These are phyloP conservation scores for Colletotrichum orbiculare DNA, from an alignment of 2,329 filamentous ascomycete species.

Conservation along the genomic window DNA sequence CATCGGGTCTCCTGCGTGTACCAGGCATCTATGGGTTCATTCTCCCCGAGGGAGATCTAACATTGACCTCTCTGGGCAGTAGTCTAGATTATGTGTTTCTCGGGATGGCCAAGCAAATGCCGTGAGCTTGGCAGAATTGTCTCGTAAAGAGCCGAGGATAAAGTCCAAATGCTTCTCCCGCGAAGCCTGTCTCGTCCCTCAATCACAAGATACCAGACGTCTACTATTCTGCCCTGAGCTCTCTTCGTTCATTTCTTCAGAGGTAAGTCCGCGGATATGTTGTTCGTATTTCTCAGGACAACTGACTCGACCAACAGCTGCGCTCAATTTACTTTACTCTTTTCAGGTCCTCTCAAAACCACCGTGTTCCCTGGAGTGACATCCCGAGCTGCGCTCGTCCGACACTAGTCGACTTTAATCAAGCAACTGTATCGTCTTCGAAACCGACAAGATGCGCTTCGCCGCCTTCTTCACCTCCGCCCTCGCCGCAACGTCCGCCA, in stretches of 20 bases:
- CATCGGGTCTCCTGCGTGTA: constrained; percentile 20
- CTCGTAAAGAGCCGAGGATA: constrained; percentile 49
- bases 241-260: constrained; percentile 59
- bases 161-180: constrained; percentile 38
- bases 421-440: constrained; percentile 40
- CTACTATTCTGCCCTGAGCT: constrained; percentile 41
- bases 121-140: constrained; percentile 9
- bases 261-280: constrained; percentile 48
- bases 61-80: constrained; percentile 29
- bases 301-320: constrained; percentile 50
- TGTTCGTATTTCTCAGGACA: constrained; percentile 30
- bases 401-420: constrained; percentile 44
- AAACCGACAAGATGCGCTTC: constrained; percentile 60
- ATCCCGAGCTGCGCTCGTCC: constrained; percentile 58
- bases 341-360: constrained; percentile 44
- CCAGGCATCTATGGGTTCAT: constrained; percentile 9
- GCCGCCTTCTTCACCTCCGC: constrained; percentile 56
- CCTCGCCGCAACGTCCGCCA: constrained; percentile 54
- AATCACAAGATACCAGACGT: constrained; percentile 21
- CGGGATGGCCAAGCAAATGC: background rate
- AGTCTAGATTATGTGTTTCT: constrained; percentile 7
- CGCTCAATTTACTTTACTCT: constrained; percentile 60
- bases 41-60: constrained; percentile 20
- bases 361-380: constrained; percentile 46
- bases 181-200: constrained; percentile 36